Evolutionary conservation across 1,139 yeast genomes (phyloP), one percentile per base, ranked within the genome.

Genomic region (Geotrichum reessii): DNA sequence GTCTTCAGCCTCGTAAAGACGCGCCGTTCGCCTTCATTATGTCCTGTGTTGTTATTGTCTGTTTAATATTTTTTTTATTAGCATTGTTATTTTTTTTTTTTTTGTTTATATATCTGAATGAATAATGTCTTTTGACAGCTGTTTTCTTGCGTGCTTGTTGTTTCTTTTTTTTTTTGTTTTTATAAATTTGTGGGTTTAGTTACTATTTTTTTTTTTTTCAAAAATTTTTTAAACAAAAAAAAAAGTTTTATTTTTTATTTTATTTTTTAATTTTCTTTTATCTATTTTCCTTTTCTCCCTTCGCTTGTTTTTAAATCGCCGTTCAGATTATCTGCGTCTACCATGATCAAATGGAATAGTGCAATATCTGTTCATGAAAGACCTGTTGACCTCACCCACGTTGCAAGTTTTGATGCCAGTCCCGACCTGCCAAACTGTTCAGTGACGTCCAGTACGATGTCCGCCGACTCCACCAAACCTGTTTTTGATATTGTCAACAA

Each of bases 1-100:
- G 33, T 25, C 56, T 11, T 46, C 56, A 9, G 40, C 52, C 22
- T 28, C 52, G n/a, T 47, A 27, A 47, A 21, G 50, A 33, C 40
- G 40, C 40, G n/a, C 40, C 40, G 2, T 33, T 22, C 25, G 24
- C 25, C 7, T 22, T 17, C 25, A 11, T 44, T 22, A 19, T 44
- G 47, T 8, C 25, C 47, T 44, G 25, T 19, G 12, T 22, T 44
- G 47, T 44, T 44, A 19, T 44, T 19, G n/a, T 44, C n/a, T 44
- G 47, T 44, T 44, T 33, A 33, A 33, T 33, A 14, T 33, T 33
- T 14, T 33, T 14, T 33, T 33, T 33, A 33, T 33, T 33, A 33
- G 40, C 40, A 33, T 33, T 33, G 40, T 33, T 33, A 14, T 6
- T 11, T 9, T 9, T 31, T 31, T 31, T 31, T 31, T 31, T 28